phyloP scores from a whole-genome alignment of 2,329 filamentous ascomycete species.

The Phialophora chinensis region DNA sequence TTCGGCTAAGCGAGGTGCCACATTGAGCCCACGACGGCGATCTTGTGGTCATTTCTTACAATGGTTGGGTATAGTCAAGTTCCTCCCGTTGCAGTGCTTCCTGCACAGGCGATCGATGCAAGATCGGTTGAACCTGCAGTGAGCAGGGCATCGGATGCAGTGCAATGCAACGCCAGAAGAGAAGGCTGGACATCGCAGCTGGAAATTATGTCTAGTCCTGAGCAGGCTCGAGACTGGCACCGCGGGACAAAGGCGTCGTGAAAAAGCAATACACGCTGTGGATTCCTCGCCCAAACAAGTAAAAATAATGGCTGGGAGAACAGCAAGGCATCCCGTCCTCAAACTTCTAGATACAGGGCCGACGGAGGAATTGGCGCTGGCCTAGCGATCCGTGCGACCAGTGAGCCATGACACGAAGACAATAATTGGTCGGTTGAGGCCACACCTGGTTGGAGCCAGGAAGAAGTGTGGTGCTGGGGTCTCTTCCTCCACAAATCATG shows the following conservation, averaged over 20 bases:
- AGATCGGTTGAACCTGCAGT: slow-evolving; percentile 32
- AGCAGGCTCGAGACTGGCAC: background rate
- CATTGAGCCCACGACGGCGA: slow-evolving; percentile 1
- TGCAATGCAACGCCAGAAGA: slow-evolving; percentile 26
- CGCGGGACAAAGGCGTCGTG: background rate
- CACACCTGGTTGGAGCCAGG: slow-evolving; percentile 22
- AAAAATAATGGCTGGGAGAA: slow-evolving; percentile 24
- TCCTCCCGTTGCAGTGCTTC: slow-evolving; percentile 20
- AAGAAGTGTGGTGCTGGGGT: slow-evolving; percentile 19
- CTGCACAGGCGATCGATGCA: slow-evolving; percentile 36
- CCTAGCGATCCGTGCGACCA: slow-evolving; percentile 29
- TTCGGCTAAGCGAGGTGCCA: slow-evolving; percentile 22
- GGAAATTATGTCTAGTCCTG: slow-evolving; percentile 1
- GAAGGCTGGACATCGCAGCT: slow-evolving; percentile 32
- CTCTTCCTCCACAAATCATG: slow-evolving; percentile 33
- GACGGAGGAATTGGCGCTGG: slow-evolving; percentile 20
- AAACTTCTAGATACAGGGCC: slow-evolving; percentile 19
- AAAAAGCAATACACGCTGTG: slow-evolving; percentile 1
- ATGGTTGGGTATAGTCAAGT: background rate
- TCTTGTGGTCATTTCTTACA: slow-evolving; percentile 15
- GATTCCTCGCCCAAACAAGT: slow-evolving; percentile 9
- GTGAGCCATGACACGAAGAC: slow-evolving; percentile 11
- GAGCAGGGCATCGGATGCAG: slow-evolving; percentile 29
- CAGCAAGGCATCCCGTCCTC: slow-evolving; percentile 17
- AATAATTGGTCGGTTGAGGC: slow-evolving; percentile 29